Percentiles rank a stretch among this genome's conserved stretches.
Evolutionary conservation across 2,329 filamentous ascomycete genomes (phyloP).

Genomic region (Nemania abortiva): DNA sequence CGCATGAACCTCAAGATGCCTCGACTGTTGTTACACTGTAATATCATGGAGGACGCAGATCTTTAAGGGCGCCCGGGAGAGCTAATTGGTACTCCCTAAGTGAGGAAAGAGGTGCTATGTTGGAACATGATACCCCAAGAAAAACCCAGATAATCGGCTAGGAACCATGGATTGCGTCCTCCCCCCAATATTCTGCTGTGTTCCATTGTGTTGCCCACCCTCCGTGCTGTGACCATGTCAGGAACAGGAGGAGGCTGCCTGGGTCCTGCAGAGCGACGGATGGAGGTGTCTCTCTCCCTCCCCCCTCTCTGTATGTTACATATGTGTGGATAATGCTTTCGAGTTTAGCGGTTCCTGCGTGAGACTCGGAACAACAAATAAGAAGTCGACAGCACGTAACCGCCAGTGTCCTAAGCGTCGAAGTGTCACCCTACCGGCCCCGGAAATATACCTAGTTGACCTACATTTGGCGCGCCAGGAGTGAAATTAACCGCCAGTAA

Average conservation of each 20-base stretch:
- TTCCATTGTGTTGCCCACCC: conserved; percentile 32
- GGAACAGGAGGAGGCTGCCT: no score
- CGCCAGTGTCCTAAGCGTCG: conserved; percentile 18
- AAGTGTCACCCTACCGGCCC: conserved; percentile 18
- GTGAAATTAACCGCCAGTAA: conserved; percentile 29
- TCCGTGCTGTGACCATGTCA: conserved; percentile 29
- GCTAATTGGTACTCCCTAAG: conserved; percentile 6
- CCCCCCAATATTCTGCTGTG: conserved; percentile 35
- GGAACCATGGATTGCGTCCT: conserved; percentile 11
- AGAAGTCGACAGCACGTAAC: conserved; percentile 27
- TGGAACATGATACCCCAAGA: conserved; percentile 24
- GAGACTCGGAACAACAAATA: conserved; percentile 28
- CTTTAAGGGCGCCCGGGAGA: conserved; percentile 17
- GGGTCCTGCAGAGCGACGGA: conserved; percentile 26
- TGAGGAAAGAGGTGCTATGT: conserved; percentile 14
- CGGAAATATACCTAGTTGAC: conserved; percentile 3
- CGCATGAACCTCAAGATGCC: conserved; percentile 23
- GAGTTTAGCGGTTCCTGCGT: conserved; percentile 24
- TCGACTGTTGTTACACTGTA: conserved; percentile 23
- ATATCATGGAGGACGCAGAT: conserved; percentile 30
- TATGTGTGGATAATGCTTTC: conserved; percentile 9
- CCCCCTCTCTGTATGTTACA: not conserved
- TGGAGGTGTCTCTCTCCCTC: not conserved
- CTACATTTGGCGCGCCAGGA: not conserved
- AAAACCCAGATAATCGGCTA: conserved; percentile 22